A percentile compares a stretch with the other conserved stretches of the same genome.
Evolutionary conservation across 1,139 yeast species (phyloP).

Genomic region (Zygoascus meyerae): DNA sequence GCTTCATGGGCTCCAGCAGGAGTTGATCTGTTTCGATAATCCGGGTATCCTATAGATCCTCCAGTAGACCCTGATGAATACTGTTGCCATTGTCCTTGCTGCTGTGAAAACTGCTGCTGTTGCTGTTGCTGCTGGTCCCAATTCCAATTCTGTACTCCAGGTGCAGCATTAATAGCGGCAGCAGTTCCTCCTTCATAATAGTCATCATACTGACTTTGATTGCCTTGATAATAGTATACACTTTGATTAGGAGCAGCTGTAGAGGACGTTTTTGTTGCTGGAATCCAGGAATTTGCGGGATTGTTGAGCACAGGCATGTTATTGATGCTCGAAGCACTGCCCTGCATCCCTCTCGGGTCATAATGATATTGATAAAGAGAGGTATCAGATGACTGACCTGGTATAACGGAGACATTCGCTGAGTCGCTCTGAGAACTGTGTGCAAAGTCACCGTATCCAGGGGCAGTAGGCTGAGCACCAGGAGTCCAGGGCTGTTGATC

Average conservation of each 20-base stretch:
- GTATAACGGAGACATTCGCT: background rate
- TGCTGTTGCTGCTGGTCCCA: slow-evolving; percentile 9
- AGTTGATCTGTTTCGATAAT: background rate
- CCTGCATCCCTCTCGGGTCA: background rate
- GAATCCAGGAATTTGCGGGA: background rate
- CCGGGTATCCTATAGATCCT: background rate
- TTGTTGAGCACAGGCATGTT: too few species aligned
- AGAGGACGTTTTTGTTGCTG: background rate
- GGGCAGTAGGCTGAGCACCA: too few species aligned
- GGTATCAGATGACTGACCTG: background rate
- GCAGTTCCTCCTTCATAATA: background rate
- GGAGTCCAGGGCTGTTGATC: too few species aligned
- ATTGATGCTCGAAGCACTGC: too few species aligned
- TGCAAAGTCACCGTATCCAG: too few species aligned
- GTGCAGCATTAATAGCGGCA: background rate
- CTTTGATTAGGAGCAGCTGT: slow-evolving; percentile 2
- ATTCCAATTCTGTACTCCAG: background rate
- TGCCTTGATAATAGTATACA: slow-evolving; percentile 5
- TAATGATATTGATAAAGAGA: slow-evolving; percentile 4
- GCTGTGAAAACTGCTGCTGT: background rate
- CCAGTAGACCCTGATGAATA: background rate
- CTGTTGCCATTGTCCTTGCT: slow-evolving; percentile 1
- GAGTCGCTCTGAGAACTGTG: too few species aligned
- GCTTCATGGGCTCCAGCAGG: slow-evolving; percentile 11
- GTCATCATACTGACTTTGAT: slow-evolving; percentile 3